Evolutionary conservation across 2,329 filamentous ascomycete genomes (phyloP).

Genomic region (Xylaria sp.): DNA sequence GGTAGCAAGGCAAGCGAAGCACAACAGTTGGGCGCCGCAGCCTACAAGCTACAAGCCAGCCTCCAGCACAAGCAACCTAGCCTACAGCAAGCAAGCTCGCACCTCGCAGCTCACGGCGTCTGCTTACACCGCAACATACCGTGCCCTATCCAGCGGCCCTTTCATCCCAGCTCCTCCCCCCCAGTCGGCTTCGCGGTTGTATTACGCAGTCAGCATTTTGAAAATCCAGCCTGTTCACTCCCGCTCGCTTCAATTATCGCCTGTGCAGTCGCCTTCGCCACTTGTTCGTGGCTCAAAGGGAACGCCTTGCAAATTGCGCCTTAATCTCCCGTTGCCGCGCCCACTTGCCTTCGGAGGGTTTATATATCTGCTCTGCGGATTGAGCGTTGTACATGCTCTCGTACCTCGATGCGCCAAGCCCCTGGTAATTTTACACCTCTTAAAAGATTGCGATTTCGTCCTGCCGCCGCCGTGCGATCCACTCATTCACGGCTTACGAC

Average conservation of each 20-base stretch:
- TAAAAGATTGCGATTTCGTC: constrained; percentile 5
- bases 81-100: too few relatives aligned
- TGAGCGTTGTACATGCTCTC: constrained; percentile 5
- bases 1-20: constrained; percentile 20
- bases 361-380: constrained; percentile 5
- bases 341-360: constrained; percentile 5
- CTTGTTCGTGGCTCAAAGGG: constrained; percentile 9
- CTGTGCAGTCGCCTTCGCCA: constrained; percentile 31
- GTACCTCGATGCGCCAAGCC: constrained; percentile 14
- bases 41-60: constrained; percentile 13
- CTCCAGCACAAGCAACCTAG: too few relatives aligned
- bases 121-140: constrained; percentile 36
- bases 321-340: constrained; percentile 18
- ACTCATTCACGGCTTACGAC: constrained; percentile 2
- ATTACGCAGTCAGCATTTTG: constrained; percentile 34
- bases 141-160: constrained; percentile 20
- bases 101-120: constrained; percentile 15
- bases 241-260: constrained; percentile 32
- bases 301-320: constrained; percentile 19
- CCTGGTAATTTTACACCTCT: constrained; percentile 6
- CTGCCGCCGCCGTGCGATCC: constrained; percentile 9
- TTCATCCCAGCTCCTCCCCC: constrained; percentile 18
- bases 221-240: constrained; percentile 34
- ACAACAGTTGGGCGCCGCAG: constrained; percentile 30
- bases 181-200: constrained; percentile 27